These are phyloP conservation scores for Hanseniaspora hatyaiensis DNA, from an alignment of 805 yeast species.

Conservation along the genomic window DNA sequence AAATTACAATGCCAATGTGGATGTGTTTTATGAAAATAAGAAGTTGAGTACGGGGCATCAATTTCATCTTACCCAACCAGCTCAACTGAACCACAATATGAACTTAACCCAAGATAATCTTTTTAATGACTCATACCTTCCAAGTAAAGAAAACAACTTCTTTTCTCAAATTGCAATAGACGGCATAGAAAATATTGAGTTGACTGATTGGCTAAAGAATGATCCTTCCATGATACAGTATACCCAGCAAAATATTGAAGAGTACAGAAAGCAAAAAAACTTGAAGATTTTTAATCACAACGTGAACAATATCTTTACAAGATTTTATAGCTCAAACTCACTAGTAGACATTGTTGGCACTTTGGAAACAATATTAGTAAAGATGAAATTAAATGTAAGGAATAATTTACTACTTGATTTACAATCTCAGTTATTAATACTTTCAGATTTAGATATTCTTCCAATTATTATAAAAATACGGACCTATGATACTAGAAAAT, in stretches of 20 bases:
- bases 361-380: slow-evolving; percentile 26
- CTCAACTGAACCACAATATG: slow-evolving; percentile 26
- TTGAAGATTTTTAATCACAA: slow-evolving; percentile 13
- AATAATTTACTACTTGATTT: slow-evolving; percentile 23
- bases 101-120: neutral
- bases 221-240: slow-evolving; percentile 18
- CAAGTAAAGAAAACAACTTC: neutral
- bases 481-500: slow-evolving; percentile 37
- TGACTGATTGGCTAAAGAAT: slow-evolving; percentile 17
- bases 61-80: slow-evolving; percentile 4
- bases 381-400: slow-evolving; percentile 22
- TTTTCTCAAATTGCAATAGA: slow-evolving; percentile 7
- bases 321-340: slow-evolving; percentile 25
- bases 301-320: slow-evolving; percentile 20
- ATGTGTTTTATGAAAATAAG: too few relatives aligned
- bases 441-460: slow-evolving; percentile 24
- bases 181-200: neutral
- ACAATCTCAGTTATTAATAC: slow-evolving; percentile 16
- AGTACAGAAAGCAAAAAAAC: neutral
- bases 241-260: slow-evolving; percentile 9
- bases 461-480: slow-evolving; percentile 32
- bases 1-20: too few relatives aligned
- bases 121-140: neutral
- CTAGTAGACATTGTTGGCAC: slow-evolving; percentile 25
- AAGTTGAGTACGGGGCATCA: too few relatives aligned